phyloP scores from a whole-genome alignment of 805 yeast species.

The Barnettozyma sucrosica region DNA sequence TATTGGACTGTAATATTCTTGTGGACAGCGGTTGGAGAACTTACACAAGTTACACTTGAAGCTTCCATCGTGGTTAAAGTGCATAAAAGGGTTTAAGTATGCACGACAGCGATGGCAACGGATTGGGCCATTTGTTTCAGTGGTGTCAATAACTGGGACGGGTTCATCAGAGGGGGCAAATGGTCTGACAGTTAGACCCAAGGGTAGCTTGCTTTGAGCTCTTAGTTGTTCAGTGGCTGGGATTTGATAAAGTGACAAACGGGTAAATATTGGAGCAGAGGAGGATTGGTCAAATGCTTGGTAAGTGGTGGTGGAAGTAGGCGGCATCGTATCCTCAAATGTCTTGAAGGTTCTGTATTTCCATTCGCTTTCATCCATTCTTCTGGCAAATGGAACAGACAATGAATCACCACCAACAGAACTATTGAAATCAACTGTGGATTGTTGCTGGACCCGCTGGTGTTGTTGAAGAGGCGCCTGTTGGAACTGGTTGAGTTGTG shows the following conservation, averaged over 20 bases:
- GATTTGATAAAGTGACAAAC: slow-evolving; percentile 75
- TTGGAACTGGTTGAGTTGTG: slow-evolving; percentile 1
- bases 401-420: slow-evolving; percentile 10
- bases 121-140: slow-evolving; percentile 55
- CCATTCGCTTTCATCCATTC: slow-evolving; percentile 17
- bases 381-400: slow-evolving; percentile 18
- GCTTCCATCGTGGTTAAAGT: slow-evolving; percentile 48
- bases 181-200: slow-evolving; percentile 78
- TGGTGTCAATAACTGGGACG: slow-evolving; percentile 65
- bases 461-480: slow-evolving; percentile 1
- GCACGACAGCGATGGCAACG: slow-evolving; percentile 91
- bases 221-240: slow-evolving; percentile 72
- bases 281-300: slow-evolving; percentile 76
- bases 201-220: slow-evolving; percentile 65
- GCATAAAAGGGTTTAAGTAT: slow-evolving; percentile 81
- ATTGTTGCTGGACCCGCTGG: slow-evolving; percentile 1
- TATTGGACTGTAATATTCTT: slow-evolving; percentile 57
- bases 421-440: neutral
- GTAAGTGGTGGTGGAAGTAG: slow-evolving; percentile 63
- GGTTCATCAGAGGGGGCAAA: slow-evolving; percentile 56
- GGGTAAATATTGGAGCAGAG: slow-evolving; percentile 72
- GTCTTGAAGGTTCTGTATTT: slow-evolving; percentile 50
- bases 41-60: slow-evolving; percentile 86
- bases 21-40: slow-evolving; percentile 63
- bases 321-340: slow-evolving; percentile 75